Base-by-base conservation (phyloP, 192 early-diverging fungal species). In the Backusella luteola region DNA sequence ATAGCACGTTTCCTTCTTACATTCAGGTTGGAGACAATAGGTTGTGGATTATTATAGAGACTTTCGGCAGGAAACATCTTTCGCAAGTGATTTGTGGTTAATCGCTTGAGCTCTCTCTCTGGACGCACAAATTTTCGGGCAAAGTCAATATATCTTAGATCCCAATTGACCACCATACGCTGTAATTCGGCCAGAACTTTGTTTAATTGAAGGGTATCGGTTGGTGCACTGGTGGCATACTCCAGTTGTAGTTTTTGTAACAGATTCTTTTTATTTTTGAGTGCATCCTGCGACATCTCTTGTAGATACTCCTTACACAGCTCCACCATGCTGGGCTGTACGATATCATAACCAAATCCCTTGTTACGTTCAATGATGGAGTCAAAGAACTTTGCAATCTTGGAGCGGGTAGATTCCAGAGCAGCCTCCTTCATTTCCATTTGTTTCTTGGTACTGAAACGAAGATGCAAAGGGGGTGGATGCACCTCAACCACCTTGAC, bases 201-300 rank as follows among this genome's bases (percentile, higher is more conserved):
- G 73, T 95, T 96, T 23, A 97, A 76, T 3, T 94, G 90, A 34
- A 98, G 75, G 0, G 89, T 92, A 79, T 99, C 97, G 1, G 90
- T 91, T 1, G 93, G 85, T 26, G 87, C 84, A 19, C 90, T 95
- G 68, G 89, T 93, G 66, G 93, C 89, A 77, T 94, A 91, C 0
- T 91, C 93, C 66, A 96, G 93, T 72, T 96, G 94, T 4, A 97
- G 85, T 6, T 90, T 80, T 84, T 97, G 95, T 68, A 96, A 86
- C 75, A 96, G 88, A 74, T 89, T 85, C 46, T 94, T 94, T 68
- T 92, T 94, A 83, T 99, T 95, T 2, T 88, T 87, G 1, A 84
- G 87, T 7, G 93, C 94, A 12, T 90, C 86, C 49, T 91, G 86
- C 7, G 86, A 86, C 83, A 97, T 88, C 35, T 93, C 91, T 12